Evolutionary conservation across 306 rosid species (phyloP), one percentile per base, ranked within the genome.

Genomic region (Begonia masoniana): DNA sequence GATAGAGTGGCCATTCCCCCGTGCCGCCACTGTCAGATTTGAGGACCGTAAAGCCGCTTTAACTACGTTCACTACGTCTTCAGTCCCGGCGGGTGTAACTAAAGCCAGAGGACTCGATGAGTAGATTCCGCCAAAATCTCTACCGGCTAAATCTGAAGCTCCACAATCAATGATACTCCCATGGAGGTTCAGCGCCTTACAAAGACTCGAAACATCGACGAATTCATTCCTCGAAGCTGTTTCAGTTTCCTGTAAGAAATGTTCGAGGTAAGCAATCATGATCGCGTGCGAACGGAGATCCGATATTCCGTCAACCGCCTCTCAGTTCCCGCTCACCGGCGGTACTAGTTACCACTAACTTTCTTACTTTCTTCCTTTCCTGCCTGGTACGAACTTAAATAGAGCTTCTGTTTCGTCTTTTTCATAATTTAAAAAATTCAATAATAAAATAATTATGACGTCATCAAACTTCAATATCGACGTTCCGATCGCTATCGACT

Each of bases 1-100:
- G 55, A 92, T 87, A 3, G 95, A 92, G 82, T 92, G 99, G 21
- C 96, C 99, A 74, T 92, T 92, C 0, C 99, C 99, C 3, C 99
- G 57, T 0, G 99, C 93, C 0, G 99, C 93, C 12, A 83, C 93
- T 15, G 96, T 86, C 14, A 83, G 80, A 56, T 64, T 68, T 6
- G 87, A 21, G 4, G 76, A 72, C 11, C 62, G 57, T 1, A 60
- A 60, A 2, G 82, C 95, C 0, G 54, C 74, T 53, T 31, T 60
- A 21, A 92, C 56, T 2, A 78, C 83, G 21, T 62, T 54, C 0
- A 67, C 81, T 1, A 92, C 71, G 65, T 83, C 96, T 7, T 50
- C 74, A 10, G 70, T 12, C 2, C 60, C 19, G 46, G 71, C 14
- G 0, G 93, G 95, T 0, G 66, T 61, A 61, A 92, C 52, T 3